Evolutionary conservation across 2,329 filamentous ascomycete species (phyloP).

Genomic region (Cladosporium sp.): DNA sequence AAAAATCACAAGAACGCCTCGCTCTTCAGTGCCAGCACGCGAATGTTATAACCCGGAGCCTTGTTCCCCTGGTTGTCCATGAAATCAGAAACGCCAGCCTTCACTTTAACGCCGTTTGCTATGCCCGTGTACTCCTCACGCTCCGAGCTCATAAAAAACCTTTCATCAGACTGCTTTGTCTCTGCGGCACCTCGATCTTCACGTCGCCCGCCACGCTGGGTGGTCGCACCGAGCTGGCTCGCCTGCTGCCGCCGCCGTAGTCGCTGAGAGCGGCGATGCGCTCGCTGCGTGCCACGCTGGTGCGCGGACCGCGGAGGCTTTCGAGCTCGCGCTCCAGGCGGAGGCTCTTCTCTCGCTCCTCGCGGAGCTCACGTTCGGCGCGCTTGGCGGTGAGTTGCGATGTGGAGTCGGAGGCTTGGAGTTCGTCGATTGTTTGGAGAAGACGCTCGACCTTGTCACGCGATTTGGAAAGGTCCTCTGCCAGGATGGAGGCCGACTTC

Average conservation of each 20-base stretch:
- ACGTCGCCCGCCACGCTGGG: slow-evolving; percentile 29
- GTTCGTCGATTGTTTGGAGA: slow-evolving; percentile 85
- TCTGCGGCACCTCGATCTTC: slow-evolving; percentile 33
- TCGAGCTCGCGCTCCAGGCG: slow-evolving; percentile 86
- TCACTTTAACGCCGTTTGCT: slow-evolving; percentile 6
- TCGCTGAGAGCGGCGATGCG: slow-evolving; percentile 39
- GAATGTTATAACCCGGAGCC: slow-evolving; percentile 3
- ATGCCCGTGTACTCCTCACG: slow-evolving; percentile 13
- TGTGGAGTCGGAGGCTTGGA: slow-evolving; percentile 80
- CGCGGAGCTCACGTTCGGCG: slow-evolving; percentile 82
- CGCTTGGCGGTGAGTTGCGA: slow-evolving; percentile 77
- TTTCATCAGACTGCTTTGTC: slow-evolving; percentile 44
- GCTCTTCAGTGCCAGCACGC: slow-evolving; percentile 7
- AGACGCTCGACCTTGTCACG: slow-evolving; percentile 90
- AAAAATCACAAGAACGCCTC: slow-evolving; percentile 12
- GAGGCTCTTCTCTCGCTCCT: slow-evolving; percentile 77
- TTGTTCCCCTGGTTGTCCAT: neutral
- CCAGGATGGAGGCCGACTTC: slow-evolving; percentile 72
- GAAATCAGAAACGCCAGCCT: slow-evolving; percentile 11
- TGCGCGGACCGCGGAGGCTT: slow-evolving; percentile 69
- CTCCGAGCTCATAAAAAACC: slow-evolving; percentile 45
- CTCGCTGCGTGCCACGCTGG: slow-evolving; percentile 30
- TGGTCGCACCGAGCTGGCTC: slow-evolving; percentile 41
- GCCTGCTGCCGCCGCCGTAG: slow-evolving; percentile 38
- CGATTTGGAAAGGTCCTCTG: slow-evolving; percentile 77